Base-by-base conservation (phyloP, 192 early-diverging fungal genomes). In the Lobulomyces angularis region DNA sequence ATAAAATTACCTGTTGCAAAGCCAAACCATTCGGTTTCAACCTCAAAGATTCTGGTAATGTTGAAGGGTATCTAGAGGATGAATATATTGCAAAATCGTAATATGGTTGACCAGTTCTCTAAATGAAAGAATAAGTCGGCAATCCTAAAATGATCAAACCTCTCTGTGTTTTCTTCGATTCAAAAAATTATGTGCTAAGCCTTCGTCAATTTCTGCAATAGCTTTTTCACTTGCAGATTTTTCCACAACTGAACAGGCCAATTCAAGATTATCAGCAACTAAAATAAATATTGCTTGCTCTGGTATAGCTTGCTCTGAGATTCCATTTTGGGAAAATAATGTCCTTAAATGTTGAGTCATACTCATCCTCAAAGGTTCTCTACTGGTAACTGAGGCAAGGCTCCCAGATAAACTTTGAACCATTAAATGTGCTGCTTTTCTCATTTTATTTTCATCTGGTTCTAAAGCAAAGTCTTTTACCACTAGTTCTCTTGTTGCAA, bases 401-500 rank as follows among this genome's bases (percentile, higher is more conserved):
- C 62, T 65, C 5, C 67, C 83, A 4, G 91, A 89, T 7, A 98
- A 56, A 18, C 80, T 88, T 48, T 94, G 90, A 7, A 83, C 89
- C 92, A 98, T 98, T 20, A 84, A 57, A 51, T 93, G 88, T 5
- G 90, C 90, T 0, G 95, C 82, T 34, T 88, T 83, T 35, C 88
- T 72, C 80, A 98, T 82, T 49, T 86, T 81, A 33, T 84, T 82
- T 53, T 96, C 95, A 53, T 91, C 86, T 3, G 84, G 76, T 55
- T 98, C 95, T 50, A 84, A 72, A 0, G 84, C 85, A 69, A 96
- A 96, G 53, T 98, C 95, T 60, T 98, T 98, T 31, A 83, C 55
- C 18, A 96, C 72, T 23, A 94, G 67, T 50, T 98, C 95, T 3
- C 86, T 72, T 4, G 88, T 94, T 29, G 87, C 86, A 38, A 89